Evolutionary conservation across 495 filamentous ascomycete genomes (phyloP), one percentile per base, ranked within the genome.

Genomic region (Penicillium turbatum): DNA sequence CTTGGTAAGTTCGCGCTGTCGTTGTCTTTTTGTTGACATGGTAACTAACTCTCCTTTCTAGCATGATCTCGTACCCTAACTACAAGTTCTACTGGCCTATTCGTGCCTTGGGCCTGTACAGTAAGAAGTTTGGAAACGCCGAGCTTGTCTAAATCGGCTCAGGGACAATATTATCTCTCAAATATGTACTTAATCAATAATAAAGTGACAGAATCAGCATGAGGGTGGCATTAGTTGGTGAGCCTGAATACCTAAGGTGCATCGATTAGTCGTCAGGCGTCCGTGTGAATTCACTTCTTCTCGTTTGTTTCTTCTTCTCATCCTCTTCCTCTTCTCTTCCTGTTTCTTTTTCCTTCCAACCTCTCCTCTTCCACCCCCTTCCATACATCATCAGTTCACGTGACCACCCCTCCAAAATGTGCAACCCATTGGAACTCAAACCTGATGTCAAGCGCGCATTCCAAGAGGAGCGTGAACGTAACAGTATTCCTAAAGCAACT

Each of bases 1-100:
- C 85, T 63, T 97, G 93, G 84, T 86, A 62, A 71, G 82, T 82
- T 10, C 8, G 21, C 5, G 11, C 29, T 45, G 31, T 32, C 24
- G 31, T 2, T 6, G 4, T 38, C 44, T 74, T 68, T 70, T 86
- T 87, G 81, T n/a, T 49, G 4, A 11, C 35, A 11, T 36, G 43
- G 86, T 60, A 90, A 91, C 76, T 95, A 88, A 67, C 51, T 1
- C 13, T 30, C 8, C 10, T 47, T 24, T 53, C 27, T 60, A 88
- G 86, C 72, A 97, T 97, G 92, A 98, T 98, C 51, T 93, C 92
- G 4, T 98, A 98, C 64, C 93, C 93, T 52, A 98, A 98, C 73
- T 98, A 98, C 78, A 98, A 98, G 76, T 92, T 95, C 70, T 88
- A 86, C 48, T 98, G 97, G 70, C 85, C 93, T 6, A 90, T 97